Evolutionary conservation across 148 eudicot species (phyloP).

Genomic region (Oxyria digyna): DNA sequence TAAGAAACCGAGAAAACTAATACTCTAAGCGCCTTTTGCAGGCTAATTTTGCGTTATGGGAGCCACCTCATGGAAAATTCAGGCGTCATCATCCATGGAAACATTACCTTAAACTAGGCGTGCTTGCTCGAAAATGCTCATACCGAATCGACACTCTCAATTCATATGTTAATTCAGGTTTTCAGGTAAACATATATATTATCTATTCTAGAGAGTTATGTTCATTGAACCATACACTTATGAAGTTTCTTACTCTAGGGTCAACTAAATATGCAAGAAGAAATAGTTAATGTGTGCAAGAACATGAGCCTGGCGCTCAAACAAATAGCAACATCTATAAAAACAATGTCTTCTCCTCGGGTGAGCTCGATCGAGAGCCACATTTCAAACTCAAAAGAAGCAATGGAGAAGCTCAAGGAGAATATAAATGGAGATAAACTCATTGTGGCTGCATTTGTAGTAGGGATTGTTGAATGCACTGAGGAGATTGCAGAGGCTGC

Average conservation of each 20-base stretch:
- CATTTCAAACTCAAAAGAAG: slow-evolving; percentile 2
- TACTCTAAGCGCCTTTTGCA: background rate
- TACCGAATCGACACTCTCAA: slow-evolving; percentile 23
- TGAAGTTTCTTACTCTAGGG: background rate
- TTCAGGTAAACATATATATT: background rate
- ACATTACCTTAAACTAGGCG: slow-evolving; percentile 22
- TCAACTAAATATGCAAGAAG: slow-evolving; percentile 6
- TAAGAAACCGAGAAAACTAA: background rate
- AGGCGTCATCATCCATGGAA: slow-evolving; percentile 22
- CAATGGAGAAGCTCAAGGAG: background rate
- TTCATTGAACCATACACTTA: too few species aligned
- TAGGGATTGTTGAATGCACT: slow-evolving; percentile 30
- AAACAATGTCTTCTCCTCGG: background rate
- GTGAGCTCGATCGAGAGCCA: background rate
- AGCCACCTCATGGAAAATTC: slow-evolving; percentile 23
- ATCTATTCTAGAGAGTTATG: too few species aligned
- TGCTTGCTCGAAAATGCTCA: slow-evolving; percentile 23
- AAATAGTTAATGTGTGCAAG: background rate
- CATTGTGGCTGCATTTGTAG: slow-evolving; percentile 46
- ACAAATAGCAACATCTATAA: background rate
- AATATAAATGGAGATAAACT: slow-evolving; percentile 6
- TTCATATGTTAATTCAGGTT: slow-evolving; percentile 14
- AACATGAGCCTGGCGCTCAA: slow-evolving; percentile 8
- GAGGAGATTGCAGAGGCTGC: slow-evolving; percentile 34
- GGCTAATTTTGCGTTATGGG: slow-evolving; percentile 29